Evolutionary conservation across 495 filamentous ascomycete species (phyloP), one percentile per base, ranked within the genome.

Genomic region (Xeromyces bisporus): DNA sequence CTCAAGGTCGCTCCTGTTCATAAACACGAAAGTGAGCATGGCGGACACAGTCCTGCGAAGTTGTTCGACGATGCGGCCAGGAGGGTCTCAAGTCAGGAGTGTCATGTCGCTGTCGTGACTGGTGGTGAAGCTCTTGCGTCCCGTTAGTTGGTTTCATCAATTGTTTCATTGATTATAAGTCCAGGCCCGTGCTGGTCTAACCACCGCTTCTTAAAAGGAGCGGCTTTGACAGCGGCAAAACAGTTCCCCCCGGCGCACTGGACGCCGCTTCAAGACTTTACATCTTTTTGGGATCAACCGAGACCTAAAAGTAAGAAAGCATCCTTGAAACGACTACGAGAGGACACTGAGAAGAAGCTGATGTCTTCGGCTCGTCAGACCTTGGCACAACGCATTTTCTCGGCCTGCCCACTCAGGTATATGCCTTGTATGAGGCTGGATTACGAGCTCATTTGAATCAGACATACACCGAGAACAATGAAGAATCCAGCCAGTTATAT

Each of bases 61-160:
- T 33, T 73, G 25, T 54, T 71, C 18, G 69, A 71, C 42, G 60
- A 67, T 44, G 69, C 66, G 13, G 66, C 66, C n/a, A 39, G 61
- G 13, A 46, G 62, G 26, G 52, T 71, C 16, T 46, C 60, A 2
- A 38, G 39, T 21, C 59, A 59, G 12, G 50, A 69, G 33, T 55
- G 40, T 26, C 62, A 51, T 31, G 61, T 67, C 9, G 61, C 63
- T 2, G 37, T 71, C 12, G 34, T 73, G n/a, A 64, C 61, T 3
- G 69, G 67, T 7, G 69, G 63, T 5, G 69, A 73, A 39, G 64
- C 69, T 31, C 40, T 71, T 34, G 67, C 66, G 18, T 67, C 63
- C 5, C 46, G 68, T 67, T 46, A 27, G 52, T n/a, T n/a, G n/a
- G n/a, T n/a, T n/a, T n/a, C n/a, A n/a, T n/a, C n/a, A n/a, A n/a